Percentiles rank a stretch among this genome's conserved stretches.
phyloP scores from a whole-genome alignment of 1,284 basidiomycete genomes.

The Sparassis latifolia region DNA sequence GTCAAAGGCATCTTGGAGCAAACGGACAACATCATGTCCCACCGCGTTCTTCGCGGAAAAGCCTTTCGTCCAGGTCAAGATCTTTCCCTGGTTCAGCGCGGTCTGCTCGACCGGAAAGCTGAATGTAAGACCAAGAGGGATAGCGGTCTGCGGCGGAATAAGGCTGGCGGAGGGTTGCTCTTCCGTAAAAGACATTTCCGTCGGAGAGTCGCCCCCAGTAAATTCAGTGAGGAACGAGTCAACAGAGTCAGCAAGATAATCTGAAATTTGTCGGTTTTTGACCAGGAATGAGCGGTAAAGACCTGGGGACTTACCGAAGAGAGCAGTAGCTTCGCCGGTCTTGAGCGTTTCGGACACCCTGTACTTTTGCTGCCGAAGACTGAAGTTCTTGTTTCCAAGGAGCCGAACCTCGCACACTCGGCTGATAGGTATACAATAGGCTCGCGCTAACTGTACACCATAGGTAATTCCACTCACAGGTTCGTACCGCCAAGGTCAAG shows the following conservation, averaged over 20 bases:
- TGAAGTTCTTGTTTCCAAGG: constrained; percentile 85
- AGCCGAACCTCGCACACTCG: constrained; percentile 92
- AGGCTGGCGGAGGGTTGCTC: constrained; percentile 17
- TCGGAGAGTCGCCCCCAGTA: constrained; percentile 26
- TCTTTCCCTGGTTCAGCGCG: constrained; percentile 82
- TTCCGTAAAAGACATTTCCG: constrained; percentile 16
- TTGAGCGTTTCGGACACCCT: constrained; percentile 87
- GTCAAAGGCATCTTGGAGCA: constrained; percentile 92
- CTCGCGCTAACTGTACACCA: constrained; percentile 5
- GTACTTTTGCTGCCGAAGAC: constrained; percentile 89
- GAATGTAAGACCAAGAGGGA: constrained; percentile 91
- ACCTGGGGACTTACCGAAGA: constrained; percentile 63
- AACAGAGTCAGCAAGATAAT: constrained; percentile 95
- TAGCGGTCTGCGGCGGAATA: constrained; percentile 7
- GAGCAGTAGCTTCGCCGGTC: constrained; percentile 74
- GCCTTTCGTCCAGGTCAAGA: constrained; percentile 97
- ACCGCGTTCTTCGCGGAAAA: constrained; percentile 88
- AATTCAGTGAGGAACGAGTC: constrained; percentile 85
- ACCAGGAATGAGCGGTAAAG: neutral
- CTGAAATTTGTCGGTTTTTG: constrained; percentile 30
- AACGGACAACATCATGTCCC: constrained; percentile 87
- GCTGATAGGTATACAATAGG: constrained; percentile 30
- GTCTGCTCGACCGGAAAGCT: constrained; percentile 98
- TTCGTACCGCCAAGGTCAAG: constrained; percentile 95
- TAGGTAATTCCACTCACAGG: constrained; percentile 50